Base-by-base conservation (phyloP, 768 basidiomycete genomes). In the Lepiota brunneoincarnata region DNA sequence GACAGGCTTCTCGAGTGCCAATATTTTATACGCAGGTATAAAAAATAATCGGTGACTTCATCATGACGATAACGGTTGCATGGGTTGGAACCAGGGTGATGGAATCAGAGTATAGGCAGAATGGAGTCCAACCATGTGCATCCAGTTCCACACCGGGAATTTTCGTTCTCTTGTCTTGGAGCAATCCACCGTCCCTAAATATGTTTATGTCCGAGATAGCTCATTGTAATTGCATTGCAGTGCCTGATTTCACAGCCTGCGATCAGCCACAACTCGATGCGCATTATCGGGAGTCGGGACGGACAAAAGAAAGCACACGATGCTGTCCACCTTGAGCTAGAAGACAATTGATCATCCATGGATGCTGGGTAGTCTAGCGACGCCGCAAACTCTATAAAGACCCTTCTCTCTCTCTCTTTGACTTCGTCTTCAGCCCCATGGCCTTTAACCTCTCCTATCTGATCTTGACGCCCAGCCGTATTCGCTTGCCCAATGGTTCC, bases 391-490 rank as follows among this genome's bases (percentile, higher is more conserved):
- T 46, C 10, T 49, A 40, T 43, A 52, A 48, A 42, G 43, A 23
- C 20, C 26, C 35, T 11, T 9, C 17, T 31, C 15, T 36, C 18
- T 10, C 26, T 36, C 41, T 28, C 20, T 2, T 34, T 12, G 14
- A 7, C 23, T 14, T 49, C 38, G 17, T n/a, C 26, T 59, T 57
- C 39, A 10, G 4, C 20, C 39, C 17, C 58, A 45, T 74, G 26
- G 72, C 72, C n/a, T 71, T 81, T 72, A 76, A 74, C 56, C 56
- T 81, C 15, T 80, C 81, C 37, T 72, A 82, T 63, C 71, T 83
- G 58, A 68, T 82, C 65, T 72, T 80, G 62, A 78, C 80, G 20
- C 81, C 81, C 39, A 72, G 70, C 57, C 73, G 72, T 51, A 74
- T 83, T 51, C 78, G 75, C 58, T 69, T 83, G 48, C 81, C 81